These are phyloP conservation scores for Acer campestre DNA, from an alignment of 345 rosid genomes.

Conservation along the genomic window DNA sequence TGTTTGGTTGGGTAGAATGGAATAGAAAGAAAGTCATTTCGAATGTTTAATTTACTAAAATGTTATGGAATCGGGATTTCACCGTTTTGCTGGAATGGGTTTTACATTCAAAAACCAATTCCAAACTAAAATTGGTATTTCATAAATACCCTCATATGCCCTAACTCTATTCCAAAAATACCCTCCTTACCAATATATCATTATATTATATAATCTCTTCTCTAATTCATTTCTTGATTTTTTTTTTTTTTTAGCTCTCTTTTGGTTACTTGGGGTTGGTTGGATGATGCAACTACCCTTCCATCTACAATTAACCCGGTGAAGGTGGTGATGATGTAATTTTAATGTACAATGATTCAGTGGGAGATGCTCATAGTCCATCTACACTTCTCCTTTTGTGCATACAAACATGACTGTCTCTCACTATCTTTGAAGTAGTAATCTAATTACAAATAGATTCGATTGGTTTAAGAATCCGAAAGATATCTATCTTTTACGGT, in stretches of 20 bases:
- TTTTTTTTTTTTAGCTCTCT: slow-evolving; percentile 14
- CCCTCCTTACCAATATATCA: neutral
- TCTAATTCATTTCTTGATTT: slow-evolving; percentile 29
- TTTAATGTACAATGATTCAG: slow-evolving; percentile 18
- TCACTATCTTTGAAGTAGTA: too few species aligned
- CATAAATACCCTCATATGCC: too few species aligned
- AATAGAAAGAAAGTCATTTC: too few species aligned
- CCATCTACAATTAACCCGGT: neutral
- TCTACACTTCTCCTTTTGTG: neutral
- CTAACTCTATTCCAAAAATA: too few species aligned
- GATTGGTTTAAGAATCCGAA: too few species aligned
- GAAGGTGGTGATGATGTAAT: slow-evolving; percentile 2
- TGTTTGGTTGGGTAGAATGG: neutral
- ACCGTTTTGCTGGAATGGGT: neutral
- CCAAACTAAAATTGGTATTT: too few species aligned
- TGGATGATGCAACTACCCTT: slow-evolving; percentile 16
- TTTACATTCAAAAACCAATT: too few species aligned
- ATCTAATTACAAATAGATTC: too few species aligned
- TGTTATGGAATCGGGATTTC: too few species aligned
- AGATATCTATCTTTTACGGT: too few species aligned
- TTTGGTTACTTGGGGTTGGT: slow-evolving; percentile 23
- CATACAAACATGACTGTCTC: neutral
- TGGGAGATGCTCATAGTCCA: slow-evolving; percentile 2
- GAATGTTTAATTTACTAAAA: too few species aligned
- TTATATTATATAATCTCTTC: neutral